These are phyloP conservation scores for Leucaena leucocephala DNA, from an alignment of 306 rosid genomes.

Conservation along the genomic window DNA sequence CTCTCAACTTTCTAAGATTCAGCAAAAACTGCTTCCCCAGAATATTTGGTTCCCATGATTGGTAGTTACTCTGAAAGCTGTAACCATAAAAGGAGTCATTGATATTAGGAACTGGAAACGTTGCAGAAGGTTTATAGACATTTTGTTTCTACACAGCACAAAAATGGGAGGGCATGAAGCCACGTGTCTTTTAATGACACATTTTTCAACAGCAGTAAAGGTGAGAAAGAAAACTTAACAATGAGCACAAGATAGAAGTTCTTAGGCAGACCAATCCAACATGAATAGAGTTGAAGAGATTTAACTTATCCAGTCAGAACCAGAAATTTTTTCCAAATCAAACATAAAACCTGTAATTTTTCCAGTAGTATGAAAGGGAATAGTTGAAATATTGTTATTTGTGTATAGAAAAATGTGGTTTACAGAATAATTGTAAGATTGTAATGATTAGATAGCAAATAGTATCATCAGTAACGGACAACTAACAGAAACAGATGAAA, in stretches of 20 bases:
- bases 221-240: background rate
- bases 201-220: background rate
- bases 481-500: background rate
- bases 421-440: background rate
- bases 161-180: slow-evolving; percentile 5
- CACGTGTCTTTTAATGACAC: slow-evolving; percentile 7
- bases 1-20: slow-evolving; percentile 67
- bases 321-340: background rate
- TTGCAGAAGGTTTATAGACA: background rate
- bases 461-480: background rate
- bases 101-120: slow-evolving; percentile 3
- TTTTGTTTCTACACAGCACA: background rate
- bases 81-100: slow-evolving; percentile 34
- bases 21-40: slow-evolving; percentile 64
- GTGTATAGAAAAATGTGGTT: background rate
- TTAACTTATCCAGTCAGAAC: background rate
- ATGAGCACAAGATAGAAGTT: background rate
- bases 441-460: background rate
- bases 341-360: background rate
- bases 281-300: background rate
- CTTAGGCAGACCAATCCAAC: background rate
- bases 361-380: background rate
- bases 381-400: background rate
- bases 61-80: slow-evolving; percentile 87
- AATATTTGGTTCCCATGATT: slow-evolving; percentile 80